Evolutionary conservation across 495 filamentous ascomycete genomes (phyloP), one percentile per base, ranked within the genome.

Genomic region (Penicillium chermesinum): DNA sequence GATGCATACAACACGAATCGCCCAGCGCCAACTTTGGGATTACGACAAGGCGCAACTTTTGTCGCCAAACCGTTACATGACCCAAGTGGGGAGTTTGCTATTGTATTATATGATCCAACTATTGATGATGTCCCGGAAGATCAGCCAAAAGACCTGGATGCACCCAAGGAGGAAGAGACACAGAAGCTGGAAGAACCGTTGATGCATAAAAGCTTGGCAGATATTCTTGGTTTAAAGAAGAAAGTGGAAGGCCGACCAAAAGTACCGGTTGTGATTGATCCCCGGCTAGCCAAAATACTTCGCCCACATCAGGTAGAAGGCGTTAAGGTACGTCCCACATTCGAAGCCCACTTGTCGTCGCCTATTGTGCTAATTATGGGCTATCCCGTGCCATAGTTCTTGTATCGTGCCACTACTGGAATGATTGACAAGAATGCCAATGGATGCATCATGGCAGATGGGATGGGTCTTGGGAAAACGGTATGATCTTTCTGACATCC

Each of bases 371-470:
- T 59, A 44, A 55, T 39, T 21, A 16, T 2, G 18, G 19, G 7
- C 18, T 15, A 33, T 6, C 36, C 2, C 19, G n/a, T n/a, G n/a
- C n/a, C n/a, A 16, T 52, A 81, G 75, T 99, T 99, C 60, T 81
- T 99, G 71, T 99, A 97, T 65, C 77, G 80, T 43, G 94, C 88
- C 63, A 89, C 89, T 15, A 97, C 91, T 18, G 93, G 93, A 5
- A 76, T 97, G 78, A 83, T 97, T 53, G 93, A 99, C 61, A 79
- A 84, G 36, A 93, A 90, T 47, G 94, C 94, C 17, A 88, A 96
- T 68, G 93, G 93, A 0, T 97, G 93, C 63, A 99, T 99, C 63
- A 99, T 99, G 93, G 93, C 93, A 53, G 93, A 99, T 62, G 93
- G 96, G 57, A 99, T 99, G 93, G 93, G 93, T 37, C 67, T 99